Conservation (phyloP, 148 eudicot genomes). For the Amaranthus palmeri region DNA sequence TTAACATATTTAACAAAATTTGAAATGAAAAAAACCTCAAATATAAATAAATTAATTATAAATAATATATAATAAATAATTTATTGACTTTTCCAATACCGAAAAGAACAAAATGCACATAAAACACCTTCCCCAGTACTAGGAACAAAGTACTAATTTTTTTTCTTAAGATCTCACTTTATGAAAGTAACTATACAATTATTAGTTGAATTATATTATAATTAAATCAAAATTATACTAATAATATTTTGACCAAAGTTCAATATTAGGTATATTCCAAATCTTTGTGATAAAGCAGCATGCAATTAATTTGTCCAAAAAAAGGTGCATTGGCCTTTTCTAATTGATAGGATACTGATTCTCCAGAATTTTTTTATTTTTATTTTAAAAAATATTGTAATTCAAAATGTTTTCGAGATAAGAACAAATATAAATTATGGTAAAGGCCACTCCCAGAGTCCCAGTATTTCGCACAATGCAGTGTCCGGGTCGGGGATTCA, state of each 20-base stretch:
- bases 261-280: background rate
- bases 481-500: too few species aligned
- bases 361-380: too few species aligned
- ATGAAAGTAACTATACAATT: background rate
- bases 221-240: background rate
- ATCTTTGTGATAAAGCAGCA: background rate
- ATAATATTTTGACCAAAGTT: slow-evolving; percentile 2
- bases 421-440: too few species aligned
- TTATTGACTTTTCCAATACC: background rate
- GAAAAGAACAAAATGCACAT: background rate
- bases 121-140: slow-evolving; percentile 15
- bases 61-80: background rate
- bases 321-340: too few species aligned
- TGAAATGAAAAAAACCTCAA: background rate
- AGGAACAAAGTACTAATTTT: background rate
- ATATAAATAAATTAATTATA: background rate
- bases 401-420: too few species aligned
- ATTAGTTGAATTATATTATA: background rate
- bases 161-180: background rate
- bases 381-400: too few species aligned
- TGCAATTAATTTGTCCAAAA: background rate
- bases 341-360: too few species aligned
- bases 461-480: too few species aligned
- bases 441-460: too few species aligned
- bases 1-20: background rate